Evolutionary conservation across 768 basidiomycete species (phyloP).

Genomic region (Calocybe gangraenosa): DNA sequence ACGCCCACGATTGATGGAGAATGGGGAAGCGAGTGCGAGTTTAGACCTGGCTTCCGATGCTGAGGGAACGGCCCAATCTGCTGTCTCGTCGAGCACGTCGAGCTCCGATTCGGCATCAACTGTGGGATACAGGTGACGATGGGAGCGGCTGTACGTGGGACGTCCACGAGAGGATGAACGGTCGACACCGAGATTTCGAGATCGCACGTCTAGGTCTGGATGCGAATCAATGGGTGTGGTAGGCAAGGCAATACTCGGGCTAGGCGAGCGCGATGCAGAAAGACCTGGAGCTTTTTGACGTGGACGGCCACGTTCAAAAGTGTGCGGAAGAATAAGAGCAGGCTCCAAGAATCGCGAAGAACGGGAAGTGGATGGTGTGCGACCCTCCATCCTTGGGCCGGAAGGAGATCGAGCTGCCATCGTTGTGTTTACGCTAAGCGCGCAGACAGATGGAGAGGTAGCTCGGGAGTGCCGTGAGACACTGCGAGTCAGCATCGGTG

Average conservation of each 20-base stretch:
- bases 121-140: constrained; percentile 7
- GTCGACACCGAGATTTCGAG: constrained; percentile 16
- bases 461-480: constrained; percentile 33
- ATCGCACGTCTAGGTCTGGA: constrained; percentile 5
- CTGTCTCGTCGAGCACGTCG: constrained; percentile 17
- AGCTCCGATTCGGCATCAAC: constrained; percentile 14
- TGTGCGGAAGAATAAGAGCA: constrained; percentile 19
- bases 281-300: constrained; percentile 14
- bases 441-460: constrained; percentile 19
- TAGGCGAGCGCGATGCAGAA: constrained; percentile 18
- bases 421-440: constrained; percentile 5
- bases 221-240: constrained; percentile 38
- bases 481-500: constrained; percentile 35
- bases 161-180: constrained; percentile 18
- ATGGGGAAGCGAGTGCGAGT: too few species aligned
- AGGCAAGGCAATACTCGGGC: constrained; percentile 31
- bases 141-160: constrained; percentile 6
- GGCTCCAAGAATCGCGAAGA: constrained; percentile 22
- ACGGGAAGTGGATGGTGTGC: constrained; percentile 23
- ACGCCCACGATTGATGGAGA: too few species aligned
- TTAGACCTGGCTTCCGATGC: too few species aligned
- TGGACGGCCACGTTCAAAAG: constrained; percentile 32
- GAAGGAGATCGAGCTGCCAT: constrained; percentile 9
- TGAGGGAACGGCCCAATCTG: constrained; percentile 8
- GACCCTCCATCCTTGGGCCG: constrained; percentile 13